Evolutionary conservation across 2,329 filamentous ascomycete species (phyloP).

Genomic region (Acrocalymma vagum): DNA sequence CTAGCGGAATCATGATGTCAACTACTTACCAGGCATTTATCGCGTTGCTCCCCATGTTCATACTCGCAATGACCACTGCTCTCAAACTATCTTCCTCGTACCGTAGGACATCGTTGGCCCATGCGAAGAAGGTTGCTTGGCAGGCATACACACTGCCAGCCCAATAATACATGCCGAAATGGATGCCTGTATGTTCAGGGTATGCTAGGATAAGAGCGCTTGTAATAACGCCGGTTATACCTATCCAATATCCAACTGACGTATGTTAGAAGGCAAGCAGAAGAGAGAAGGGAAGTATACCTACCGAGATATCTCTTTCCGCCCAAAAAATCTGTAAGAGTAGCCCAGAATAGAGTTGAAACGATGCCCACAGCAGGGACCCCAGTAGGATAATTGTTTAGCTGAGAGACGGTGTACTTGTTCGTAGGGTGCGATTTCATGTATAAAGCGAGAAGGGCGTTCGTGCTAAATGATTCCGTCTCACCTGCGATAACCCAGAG

Average conservation of each 20-base stretch:
- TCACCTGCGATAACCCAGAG: conserved; percentile 77
- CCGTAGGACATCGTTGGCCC: conserved; percentile 76
- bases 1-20: not conserved
- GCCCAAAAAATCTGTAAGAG: conserved; percentile 70
- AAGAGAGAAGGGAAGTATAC: not conserved
- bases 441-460: conserved; percentile 64
- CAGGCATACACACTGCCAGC: conserved; percentile 75
- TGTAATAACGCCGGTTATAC: conserved; percentile 69
- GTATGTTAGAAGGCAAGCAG: conserved; percentile 7
- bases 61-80: conserved; percentile 73
- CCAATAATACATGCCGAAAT: conserved; percentile 75
- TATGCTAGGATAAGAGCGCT: conserved; percentile 68
- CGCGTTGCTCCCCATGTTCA: conserved; percentile 74
- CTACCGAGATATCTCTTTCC: conserved; percentile 68
- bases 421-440: conserved; percentile 57
- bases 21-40: conserved; percentile 70
- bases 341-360: conserved; percentile 73
- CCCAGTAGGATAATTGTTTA: conserved; percentile 64
- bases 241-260: conserved; percentile 64
- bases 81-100: conserved; percentile 70
- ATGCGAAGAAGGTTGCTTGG: conserved; percentile 78
- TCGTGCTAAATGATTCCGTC: conserved; percentile 74
- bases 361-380: conserved; percentile 62
- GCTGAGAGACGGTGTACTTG: conserved; percentile 57
- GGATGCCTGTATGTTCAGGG: conserved; percentile 60